Evolutionary conservation across 2,329 filamentous ascomycete genomes (phyloP).

Genomic region (Neonectria magnoliae): DNA sequence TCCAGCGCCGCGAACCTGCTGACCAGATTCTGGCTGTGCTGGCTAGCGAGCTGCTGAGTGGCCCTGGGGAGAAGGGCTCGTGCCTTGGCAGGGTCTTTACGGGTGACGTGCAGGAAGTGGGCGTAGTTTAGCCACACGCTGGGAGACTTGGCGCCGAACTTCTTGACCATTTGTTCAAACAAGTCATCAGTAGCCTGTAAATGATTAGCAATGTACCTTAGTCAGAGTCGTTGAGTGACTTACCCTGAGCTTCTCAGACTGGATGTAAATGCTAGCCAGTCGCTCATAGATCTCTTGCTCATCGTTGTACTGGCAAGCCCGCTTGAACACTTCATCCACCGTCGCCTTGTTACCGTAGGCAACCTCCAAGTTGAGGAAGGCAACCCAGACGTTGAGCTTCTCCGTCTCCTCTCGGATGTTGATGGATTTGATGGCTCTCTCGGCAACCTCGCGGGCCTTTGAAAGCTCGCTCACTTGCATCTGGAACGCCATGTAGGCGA

Average conservation of each 20-base stretch:
- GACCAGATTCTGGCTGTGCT: slow-evolving; percentile 74
- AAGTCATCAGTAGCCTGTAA: slow-evolving; percentile 86
- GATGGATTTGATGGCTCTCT: slow-evolving; percentile 91
- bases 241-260: slow-evolving; percentile 86
- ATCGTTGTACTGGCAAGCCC: slow-evolving; percentile 94
- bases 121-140: slow-evolving; percentile 95
- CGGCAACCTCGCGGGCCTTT: slow-evolving; percentile 88
- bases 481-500: slow-evolving; percentile 99
- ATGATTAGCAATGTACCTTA: slow-evolving; percentile 40
- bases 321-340: slow-evolving; percentile 87
- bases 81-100: slow-evolving; percentile 75
- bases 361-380: slow-evolving; percentile 92
- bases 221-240: slow-evolving; percentile 44
- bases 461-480: slow-evolving; percentile 89
- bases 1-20: slow-evolving; percentile 92
- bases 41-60: slow-evolving; percentile 79
- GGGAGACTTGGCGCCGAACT: slow-evolving; percentile 82
- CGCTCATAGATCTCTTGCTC: slow-evolving; percentile 88
- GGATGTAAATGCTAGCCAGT: slow-evolving; percentile 93
- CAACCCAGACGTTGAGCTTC: slow-evolving; percentile 96
- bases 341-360: slow-evolving; percentile 86
- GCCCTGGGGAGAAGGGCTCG: slow-evolving; percentile 84
- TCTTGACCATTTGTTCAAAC: slow-evolving; percentile 88
- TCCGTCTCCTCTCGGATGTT: slow-evolving; percentile 90
- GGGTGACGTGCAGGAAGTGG: slow-evolving; percentile 84